Conservation (phyloP, 1,284 basidiomycete species). For the Cutaneotrichosporon sp. region DNA sequence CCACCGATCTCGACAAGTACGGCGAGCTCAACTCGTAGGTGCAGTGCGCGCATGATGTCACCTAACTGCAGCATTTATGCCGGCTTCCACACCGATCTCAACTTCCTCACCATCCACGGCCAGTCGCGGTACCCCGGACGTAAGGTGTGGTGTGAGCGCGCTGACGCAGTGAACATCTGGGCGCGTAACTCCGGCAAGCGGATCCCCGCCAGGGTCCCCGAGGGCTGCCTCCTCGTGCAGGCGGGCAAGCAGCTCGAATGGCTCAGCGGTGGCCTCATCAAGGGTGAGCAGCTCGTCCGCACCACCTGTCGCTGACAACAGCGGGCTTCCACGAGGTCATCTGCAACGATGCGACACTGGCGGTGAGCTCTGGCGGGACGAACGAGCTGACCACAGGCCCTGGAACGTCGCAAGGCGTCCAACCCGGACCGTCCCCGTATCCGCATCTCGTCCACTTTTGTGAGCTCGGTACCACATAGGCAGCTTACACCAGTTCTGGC, state of each 20-base stretch:
- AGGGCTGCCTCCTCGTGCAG: slow-evolving; percentile 65
- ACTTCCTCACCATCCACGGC: slow-evolving; percentile 76
- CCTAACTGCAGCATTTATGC: slow-evolving; percentile 69
- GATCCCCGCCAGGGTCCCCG: slow-evolving; percentile 76
- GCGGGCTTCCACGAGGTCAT: slow-evolving; percentile 90
- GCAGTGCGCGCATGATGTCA: not conserved
- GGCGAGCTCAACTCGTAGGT: slow-evolving; percentile 61
- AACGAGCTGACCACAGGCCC: slow-evolving; percentile 57
- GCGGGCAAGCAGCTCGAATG: slow-evolving; percentile 92
- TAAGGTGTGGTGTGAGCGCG: slow-evolving; percentile 23
- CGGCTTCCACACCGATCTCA: slow-evolving; percentile 72
- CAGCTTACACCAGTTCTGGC: slow-evolving; percentile 66
- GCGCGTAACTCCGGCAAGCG: slow-evolving; percentile 85
- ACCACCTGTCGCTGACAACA: slow-evolving; percentile 24
- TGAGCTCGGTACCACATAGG: slow-evolving; percentile 23
- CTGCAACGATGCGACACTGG: slow-evolving; percentile 74
- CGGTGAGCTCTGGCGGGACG: slow-evolving; percentile 56
- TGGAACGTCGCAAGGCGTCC: slow-evolving; percentile 62
- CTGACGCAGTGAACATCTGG: slow-evolving; percentile 68
- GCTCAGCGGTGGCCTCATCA: slow-evolving; percentile 79
- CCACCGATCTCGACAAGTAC: slow-evolving; percentile 79
- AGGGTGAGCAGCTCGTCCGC: slow-evolving; percentile 58
- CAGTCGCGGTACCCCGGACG: slow-evolving; percentile 61
- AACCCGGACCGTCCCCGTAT: slow-evolving; percentile 76
- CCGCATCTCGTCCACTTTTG: slow-evolving; percentile 86